Evolutionary conservation across 768 basidiomycete genomes (phyloP), one percentile per base, ranked within the genome.

Genomic region (Phaffia tasmanica): DNA sequence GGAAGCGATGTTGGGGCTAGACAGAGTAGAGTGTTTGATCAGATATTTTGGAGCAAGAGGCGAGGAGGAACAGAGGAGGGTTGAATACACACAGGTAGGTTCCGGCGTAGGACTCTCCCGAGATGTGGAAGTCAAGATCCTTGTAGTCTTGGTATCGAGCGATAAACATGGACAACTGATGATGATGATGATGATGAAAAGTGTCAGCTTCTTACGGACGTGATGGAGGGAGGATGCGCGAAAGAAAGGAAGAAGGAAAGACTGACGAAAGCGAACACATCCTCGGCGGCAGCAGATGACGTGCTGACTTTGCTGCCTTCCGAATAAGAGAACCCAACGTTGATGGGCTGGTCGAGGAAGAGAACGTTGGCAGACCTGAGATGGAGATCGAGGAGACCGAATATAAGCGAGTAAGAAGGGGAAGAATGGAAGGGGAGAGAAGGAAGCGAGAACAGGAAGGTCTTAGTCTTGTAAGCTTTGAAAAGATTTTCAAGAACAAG

Each of bases 281-380:
- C 93, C 76, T 87, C 82, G 23, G 88, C 94, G 2, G 90, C 90
- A 25, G 85, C 84, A 4, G 89, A 89, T 63, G 85, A 87, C 55
- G 82, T 88, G 76, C 84, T 82, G 59, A 97, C 87, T 1, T 80
- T 81, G 1, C 83, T 84, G 48, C 85, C 85, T 49, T 87, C 85
- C 16, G 85, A 82, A 60, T 75, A 75, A 21, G 76, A 70, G 74
- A 93, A 97, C 42, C 94, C 93, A 49, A 95, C 93, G 64, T 86
- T 84, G 71, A 93, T 83, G 23, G 93, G 93, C 73, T 78, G 68
- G 50, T 72, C 69, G 46, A 69, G 72, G 72, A 72, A 76, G 32
- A 77, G 63, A 14, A 79, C 72, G 69, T 89, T 89, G 57, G 87
- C 84, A 70, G 58, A 42, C 35, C 35, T 42, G 35, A 42, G 35